A percentile compares a stretch with the other conserved stretches of the same genome.
Conservation (phyloP, 2,329 filamentous ascomycete genomes). For the Verticillium longisporum region DNA sequence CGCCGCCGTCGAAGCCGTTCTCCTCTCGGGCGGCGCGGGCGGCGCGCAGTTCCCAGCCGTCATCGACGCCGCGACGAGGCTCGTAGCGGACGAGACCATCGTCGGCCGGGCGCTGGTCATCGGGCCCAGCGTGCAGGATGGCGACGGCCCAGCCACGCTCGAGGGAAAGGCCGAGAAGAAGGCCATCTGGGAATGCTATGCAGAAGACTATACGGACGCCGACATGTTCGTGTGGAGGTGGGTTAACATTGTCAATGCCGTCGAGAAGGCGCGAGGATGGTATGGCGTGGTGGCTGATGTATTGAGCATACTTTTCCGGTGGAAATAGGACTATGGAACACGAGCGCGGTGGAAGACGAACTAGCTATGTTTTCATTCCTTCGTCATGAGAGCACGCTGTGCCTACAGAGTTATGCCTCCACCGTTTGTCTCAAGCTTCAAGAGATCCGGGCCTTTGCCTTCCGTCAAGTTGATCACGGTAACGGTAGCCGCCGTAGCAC, state of each 20-base stretch:
- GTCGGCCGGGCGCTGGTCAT: slow-evolving; percentile 51
- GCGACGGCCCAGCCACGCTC: neutral
- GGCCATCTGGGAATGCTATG: slow-evolving; percentile 55
- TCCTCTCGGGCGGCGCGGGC: slow-evolving; percentile 44
- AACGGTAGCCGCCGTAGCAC: too few species aligned
- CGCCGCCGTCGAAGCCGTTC: slow-evolving; percentile 31
- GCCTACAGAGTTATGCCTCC: too few species aligned
- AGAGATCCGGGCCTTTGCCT: too few species aligned
- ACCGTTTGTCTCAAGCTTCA: too few species aligned
- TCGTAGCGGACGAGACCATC: slow-evolving; percentile 52
- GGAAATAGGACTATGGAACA: neutral
- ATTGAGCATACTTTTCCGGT: neutral
- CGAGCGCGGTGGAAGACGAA: neutral
- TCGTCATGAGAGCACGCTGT: too few species aligned
- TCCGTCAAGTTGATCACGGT: too few species aligned
- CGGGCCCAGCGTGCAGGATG: slow-evolving; percentile 41
- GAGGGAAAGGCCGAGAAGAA: slow-evolving; percentile 15
- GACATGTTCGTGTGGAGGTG: slow-evolving; percentile 50
- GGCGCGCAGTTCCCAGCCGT: slow-evolving; percentile 50
- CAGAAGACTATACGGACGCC: slow-evolving; percentile 47
- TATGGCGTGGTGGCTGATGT: slow-evolving; percentile 27
- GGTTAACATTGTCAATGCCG: slow-evolving; percentile 44
- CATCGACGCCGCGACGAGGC: slow-evolving; percentile 54
- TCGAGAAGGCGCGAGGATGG: slow-evolving; percentile 46
- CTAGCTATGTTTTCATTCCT: too few species aligned